Evolutionary conservation across 2,329 filamentous ascomycete species (phyloP), one percentile per base, ranked within the genome.

Genomic region (Scortechinia acanthostroma): DNA sequence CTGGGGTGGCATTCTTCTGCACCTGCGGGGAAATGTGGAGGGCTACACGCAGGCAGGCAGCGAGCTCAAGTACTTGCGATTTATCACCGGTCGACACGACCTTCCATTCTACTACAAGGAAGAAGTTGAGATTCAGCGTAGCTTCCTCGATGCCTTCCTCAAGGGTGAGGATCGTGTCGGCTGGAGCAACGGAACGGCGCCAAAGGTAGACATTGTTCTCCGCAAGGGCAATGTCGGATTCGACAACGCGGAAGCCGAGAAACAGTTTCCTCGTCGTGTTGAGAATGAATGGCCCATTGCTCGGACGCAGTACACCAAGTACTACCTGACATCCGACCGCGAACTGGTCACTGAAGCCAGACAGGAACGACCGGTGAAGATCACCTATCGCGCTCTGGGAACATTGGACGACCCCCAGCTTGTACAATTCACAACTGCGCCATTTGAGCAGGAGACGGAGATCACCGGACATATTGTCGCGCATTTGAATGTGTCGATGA

Each of bases 81-180:
- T 86, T 56, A 83, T 87, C 54, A 80, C 76, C 0, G 83, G 84
- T 2, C 71, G 84, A 0, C 83, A 88, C 49, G 83, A 88, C 52
- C 65, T 88, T 2, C 83, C 83, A 0, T 87, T 88, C 57, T 88
- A 86, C 61, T 86, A 86, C 55, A 59, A 73, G 1, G 77, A 86
- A 42, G 79, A 86, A 49, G 82, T 85, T 0, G 77, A 83, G 48
- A 52, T 88, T 0, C 84, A 88, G 54, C 70, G 68, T 42, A 77
- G 74, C 50, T 88, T 88, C 57, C 63, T 88, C 0, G 80, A 86
- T 47, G 83, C 83, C 0, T 88, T 88, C 54, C 68, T 88, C 25
- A 87, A 86, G 51, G 77, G 70, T 1, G 70, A 86, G 0, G 84
- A 88, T 52, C 63, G 66, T 0, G 66, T 66, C 0, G 80, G 80